These are phyloP conservation scores for Alternaria triticina DNA, from an alignment of 2,329 filamentous ascomycete genomes.

Conservation along the genomic window DNA sequence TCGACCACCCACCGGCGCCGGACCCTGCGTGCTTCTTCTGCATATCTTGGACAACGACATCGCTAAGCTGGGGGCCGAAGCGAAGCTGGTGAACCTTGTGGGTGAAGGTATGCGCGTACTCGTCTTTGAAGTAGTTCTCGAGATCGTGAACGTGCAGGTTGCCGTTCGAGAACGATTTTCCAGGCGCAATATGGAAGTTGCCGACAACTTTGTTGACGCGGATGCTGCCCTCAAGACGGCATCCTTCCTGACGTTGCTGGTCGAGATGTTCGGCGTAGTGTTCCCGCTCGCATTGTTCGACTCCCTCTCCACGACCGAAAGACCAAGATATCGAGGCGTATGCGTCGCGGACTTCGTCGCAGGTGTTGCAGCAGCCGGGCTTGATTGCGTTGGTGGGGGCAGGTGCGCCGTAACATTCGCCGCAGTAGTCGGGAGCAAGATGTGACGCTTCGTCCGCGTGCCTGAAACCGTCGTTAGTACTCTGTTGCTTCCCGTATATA, in stretches of 20 bases:
- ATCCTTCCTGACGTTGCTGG: constrained; percentile 87
- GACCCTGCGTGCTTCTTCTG: constrained; percentile 59
- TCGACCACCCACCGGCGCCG: constrained; percentile 72
- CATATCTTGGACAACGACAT: constrained; percentile 61
- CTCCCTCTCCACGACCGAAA: constrained; percentile 87
- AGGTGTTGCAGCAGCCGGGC: constrained; percentile 93
- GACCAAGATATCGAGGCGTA: constrained; percentile 91
- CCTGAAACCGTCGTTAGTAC: constrained; percentile 48
- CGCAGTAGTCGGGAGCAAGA: constrained; percentile 91
- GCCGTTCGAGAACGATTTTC: constrained; percentile 92
- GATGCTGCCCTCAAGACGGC: constrained; percentile 88
- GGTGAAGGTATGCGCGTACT: constrained; percentile 79
- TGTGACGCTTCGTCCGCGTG: constrained; percentile 74
- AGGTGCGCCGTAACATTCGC: constrained; percentile 86
- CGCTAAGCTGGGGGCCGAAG: constrained; percentile 90
- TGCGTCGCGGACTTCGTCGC: constrained; percentile 93
- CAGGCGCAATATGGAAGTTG: constrained; percentile 98
- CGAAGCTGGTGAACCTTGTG: constrained; percentile 88
- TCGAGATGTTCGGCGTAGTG: constrained; percentile 91
- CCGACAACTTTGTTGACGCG: constrained; percentile 98
- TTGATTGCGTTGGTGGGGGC: constrained; percentile 75
- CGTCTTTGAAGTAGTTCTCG: constrained; percentile 87
- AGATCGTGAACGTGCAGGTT: constrained; percentile 98
- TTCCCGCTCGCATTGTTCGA: constrained; percentile 94
- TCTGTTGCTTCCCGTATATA: neutral